Evolutionary conservation across 2,329 filamentous ascomycete genomes (phyloP), one percentile per base, ranked within the genome.

Genomic region (Periconia sp.): DNA sequence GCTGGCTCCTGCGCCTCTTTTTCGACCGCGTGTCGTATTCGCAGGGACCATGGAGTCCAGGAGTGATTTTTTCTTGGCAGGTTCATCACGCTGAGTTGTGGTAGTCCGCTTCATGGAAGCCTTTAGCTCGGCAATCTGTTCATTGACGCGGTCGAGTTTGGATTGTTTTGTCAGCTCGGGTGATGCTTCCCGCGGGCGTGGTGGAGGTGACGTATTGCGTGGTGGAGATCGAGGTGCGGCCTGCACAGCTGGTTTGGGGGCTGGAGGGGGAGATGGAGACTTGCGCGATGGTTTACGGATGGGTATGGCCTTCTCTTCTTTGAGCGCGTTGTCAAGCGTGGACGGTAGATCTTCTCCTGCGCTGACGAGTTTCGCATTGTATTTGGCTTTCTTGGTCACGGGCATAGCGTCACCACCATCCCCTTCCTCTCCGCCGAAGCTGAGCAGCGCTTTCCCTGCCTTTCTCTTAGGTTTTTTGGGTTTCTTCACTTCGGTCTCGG

Each of bases 71-170:
- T 80, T 77, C 27, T 80, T 78, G 1, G 80, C 54, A 6, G 73
- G 64, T 27, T 69, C 70, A 13, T 70, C 63, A 8, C 66, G 63
- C 43, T 70, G 59, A 15, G 58, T 53, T n/a, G 64, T 49, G 14
- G 65, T 66, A 19, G 81, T 88, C 33, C 90, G 82, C 68, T 86
- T 88, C 87, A 94, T 91, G 0, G 89, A 92, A 9, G 88, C 88
- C 71, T 92, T 93, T 3, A 94, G 77, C 1, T 87, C 87, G 5
- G 88, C 89, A 50, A 93, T 91, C 65, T 94, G 88, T 37, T 90
- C 89, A 60, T 92, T 92, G 2, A 89, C 90, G 60, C 80, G 80
- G 57, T 91, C 86, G 10, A 92, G 75, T 20, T 76, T 70, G n/a
- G 74, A 61, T 31, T 70, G 56, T 70, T 62, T 75, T 59, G 63